Evolutionary conservation across 2,329 filamentous ascomycete species (phyloP), one percentile per base, ranked within the genome.

Genomic region (Fonsecaea pedrosoi): DNA sequence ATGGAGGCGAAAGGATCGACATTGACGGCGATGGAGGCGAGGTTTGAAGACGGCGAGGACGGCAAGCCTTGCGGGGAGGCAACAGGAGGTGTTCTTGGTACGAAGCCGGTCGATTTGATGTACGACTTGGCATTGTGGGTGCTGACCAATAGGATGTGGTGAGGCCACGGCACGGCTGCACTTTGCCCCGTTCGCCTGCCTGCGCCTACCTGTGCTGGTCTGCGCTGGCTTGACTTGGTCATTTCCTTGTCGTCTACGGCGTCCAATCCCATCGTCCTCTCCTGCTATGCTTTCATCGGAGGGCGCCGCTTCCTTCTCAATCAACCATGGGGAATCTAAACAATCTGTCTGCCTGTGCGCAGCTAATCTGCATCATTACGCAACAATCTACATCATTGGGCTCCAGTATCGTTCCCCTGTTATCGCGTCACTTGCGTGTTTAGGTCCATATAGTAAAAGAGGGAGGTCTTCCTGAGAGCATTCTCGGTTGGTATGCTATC

Each of bases 361-460:
- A 34, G 35, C 10, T 7, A 32, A n/a, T 53, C 56, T 66, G 63
- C 68, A 67, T 32, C 35, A 64, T 68, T 66, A 68, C 68, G 66
- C 64, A 53, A 37, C 45, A 35, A n/a, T 32, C 50, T 38, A 61
- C 58, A 54, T 57, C 32, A 64, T 55, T 61, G 13, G 38, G n/a
- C 25, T 40, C 38, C 48, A 53, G 25, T 61, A 69, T 60, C 40
- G 25, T 25, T 35, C 18, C 15, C 45, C 25, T 25, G 25, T 34
- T 13, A 50, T 55, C 34, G 18, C 50, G 54, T 65, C 58, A 7
- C 62, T 50, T 21, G 35, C 50, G 32, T 57, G 15, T 65, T 50
- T 35, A 30, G 25, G n/a, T 65, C 40, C 60, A 60, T 70, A 66
- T 66, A 66, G 66, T 68, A 70, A 70, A 65, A 21, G 68, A 61